These are phyloP conservation scores for Rhizopogon vesiculosus DNA, from an alignment of 768 basidiomycete genomes.

Conservation along the genomic window DNA sequence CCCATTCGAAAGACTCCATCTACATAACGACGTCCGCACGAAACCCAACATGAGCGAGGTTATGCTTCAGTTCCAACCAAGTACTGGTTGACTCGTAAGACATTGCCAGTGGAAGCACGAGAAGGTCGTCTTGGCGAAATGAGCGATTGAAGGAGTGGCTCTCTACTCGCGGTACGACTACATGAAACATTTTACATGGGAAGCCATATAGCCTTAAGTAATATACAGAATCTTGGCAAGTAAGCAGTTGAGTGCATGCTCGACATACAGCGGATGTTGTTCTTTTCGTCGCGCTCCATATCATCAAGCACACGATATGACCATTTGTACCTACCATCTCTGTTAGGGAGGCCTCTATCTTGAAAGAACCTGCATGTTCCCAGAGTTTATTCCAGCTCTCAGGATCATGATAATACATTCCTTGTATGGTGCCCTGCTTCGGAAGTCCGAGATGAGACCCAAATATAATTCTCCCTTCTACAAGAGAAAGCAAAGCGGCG, in stretches of 20 bases:
- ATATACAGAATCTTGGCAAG: no score
- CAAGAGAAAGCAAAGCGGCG: conserved; percentile 31
- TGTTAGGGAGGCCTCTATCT: conserved; percentile 21
- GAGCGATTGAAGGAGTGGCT: neutral
- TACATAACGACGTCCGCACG: no score
- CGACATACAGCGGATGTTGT: neutral
- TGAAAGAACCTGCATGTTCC: conserved; percentile 14
- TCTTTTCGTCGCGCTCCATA: conserved; percentile 16
- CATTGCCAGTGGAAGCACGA: no score
- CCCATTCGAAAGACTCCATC: no score
- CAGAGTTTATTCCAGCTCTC: conserved; percentile 24
- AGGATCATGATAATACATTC: conserved; percentile 19
- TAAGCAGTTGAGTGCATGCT: neutral
- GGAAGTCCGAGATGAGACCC: conserved; percentile 20
- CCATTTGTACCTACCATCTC: neutral
- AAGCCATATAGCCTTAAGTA: no score
- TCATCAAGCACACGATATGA: conserved; percentile 4
- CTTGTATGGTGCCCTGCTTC: conserved; percentile 5
- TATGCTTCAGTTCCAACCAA: no score
- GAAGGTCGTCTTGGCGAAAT: no score
- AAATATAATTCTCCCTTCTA: conserved; percentile 25
- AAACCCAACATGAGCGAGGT: no score
- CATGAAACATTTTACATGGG: no score
- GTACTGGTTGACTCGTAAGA: no score
- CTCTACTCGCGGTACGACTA: no score